Evolutionary conservation across 108 stramenopile genomes (phyloP).

Genomic region (Epithemia pelagica): DNA sequence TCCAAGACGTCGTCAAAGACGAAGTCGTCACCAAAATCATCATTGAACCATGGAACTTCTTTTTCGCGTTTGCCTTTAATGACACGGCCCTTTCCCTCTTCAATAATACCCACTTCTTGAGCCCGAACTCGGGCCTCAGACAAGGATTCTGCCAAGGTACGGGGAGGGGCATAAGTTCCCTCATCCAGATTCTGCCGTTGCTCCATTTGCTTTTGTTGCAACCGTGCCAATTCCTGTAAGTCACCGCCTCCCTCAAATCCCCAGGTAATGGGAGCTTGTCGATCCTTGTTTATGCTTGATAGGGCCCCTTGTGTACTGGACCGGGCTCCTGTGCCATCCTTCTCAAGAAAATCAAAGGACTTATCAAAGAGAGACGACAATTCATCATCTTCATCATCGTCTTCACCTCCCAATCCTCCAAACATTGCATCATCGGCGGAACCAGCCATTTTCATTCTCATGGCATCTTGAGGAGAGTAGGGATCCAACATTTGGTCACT

Average conservation of each 20-base stretch:
- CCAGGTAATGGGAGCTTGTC: constrained; percentile 56
- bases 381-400: background rate
- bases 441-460: too few species aligned
- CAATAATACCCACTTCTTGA: constrained; percentile 58
- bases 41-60: constrained; percentile 76
- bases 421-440: background rate
- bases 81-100: constrained; percentile 48
- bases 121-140: constrained; percentile 53
- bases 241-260: constrained; percentile 35
- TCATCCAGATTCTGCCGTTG: constrained; percentile 13
- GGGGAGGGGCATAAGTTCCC: constrained; percentile 18
- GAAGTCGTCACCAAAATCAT: constrained; percentile 85
- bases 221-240: constrained; percentile 33
- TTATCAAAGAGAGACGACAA: constrained; percentile 10
- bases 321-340: constrained; percentile 13
- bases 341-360: constrained; percentile 21
- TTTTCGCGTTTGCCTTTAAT: constrained; percentile 56
- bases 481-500: background rate
- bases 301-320: too few species aligned
- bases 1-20: constrained; percentile 87
- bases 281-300: background rate
- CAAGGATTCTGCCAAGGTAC: constrained; percentile 50
- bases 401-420: background rate
- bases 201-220: constrained; percentile 33
- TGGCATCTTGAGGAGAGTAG: too few species aligned